Evolutionary conservation across 495 filamentous ascomycete genomes (phyloP), one percentile per base, ranked within the genome.

Genomic region (Baudoinia panamericana): DNA sequence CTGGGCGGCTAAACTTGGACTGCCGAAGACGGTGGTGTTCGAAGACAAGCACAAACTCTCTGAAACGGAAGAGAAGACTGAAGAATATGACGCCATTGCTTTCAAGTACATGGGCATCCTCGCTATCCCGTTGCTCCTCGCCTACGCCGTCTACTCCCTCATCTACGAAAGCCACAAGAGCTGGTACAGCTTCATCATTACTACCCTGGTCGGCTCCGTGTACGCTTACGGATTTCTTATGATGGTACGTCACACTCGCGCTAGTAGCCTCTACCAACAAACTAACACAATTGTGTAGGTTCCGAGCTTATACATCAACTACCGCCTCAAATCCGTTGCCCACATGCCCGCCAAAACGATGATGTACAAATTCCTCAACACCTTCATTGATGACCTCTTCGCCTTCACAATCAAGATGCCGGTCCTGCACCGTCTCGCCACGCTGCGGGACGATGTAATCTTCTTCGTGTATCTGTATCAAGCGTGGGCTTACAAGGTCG

Each of bases 331-430:
- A 75, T 82, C 75, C 45, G 86, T 97, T 28, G 90, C 90, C 22
- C 90, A 97, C 63, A 94, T 97, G 90, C 90, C 92, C 2, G 81
- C 69, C 26, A 84, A 82, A 58, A 85, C 90, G 6, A 86, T 97
- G 87, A 85, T 76, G 48, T 97, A 96, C 67, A 97, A 97, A 63
- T 90, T 94, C 62, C 66, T 97, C 15, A 82, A 82, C 59, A 83
- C 77, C 18, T 84, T 83, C 55, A 82, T 82, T 46, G 80, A 84
- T 47, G 80, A 88, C 50, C 69, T 97, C 22, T 97, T 97, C 53
- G 90, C 90, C 10, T 97, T 93, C 55, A 96, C 90, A 12, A 93
- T 97, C 62, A 96, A 95, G 65, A 97, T 97, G 90, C 90, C 90
- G 2, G 81, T 82, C 51, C 70, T 96, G 23, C 92, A 97, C 59